These are phyloP conservation scores for Vanrija pseudolonga DNA, from an alignment of 1,284 basidiomycete genomes.

Conservation along the genomic window DNA sequence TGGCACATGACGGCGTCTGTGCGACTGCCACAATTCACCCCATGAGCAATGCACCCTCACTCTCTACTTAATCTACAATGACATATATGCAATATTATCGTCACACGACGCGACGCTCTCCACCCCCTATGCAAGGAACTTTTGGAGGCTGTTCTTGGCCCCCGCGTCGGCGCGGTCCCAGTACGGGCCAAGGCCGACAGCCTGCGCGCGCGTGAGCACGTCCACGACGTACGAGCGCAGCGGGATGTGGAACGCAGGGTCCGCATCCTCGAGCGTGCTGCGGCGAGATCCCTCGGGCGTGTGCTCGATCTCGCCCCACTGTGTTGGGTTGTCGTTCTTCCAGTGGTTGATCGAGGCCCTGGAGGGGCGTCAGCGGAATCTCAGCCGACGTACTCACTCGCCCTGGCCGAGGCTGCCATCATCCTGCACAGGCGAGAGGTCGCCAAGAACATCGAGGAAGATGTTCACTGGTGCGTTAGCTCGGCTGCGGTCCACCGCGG, in stretches of 20 bases:
- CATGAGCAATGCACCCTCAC: neutral
- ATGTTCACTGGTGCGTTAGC: constrained; percentile 72
- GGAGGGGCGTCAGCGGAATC: constrained; percentile 4
- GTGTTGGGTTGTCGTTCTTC: constrained; percentile 34
- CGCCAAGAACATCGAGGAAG: constrained; percentile 85
- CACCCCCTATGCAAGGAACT: constrained; percentile 24
- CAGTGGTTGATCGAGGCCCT: constrained; percentile 27
- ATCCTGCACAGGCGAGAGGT: constrained; percentile 61
- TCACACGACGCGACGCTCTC: neutral
- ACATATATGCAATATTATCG: neutral
- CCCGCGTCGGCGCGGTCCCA: constrained; percentile 48
- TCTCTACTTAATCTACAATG: neutral
- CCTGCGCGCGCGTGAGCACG: constrained; percentile 34
- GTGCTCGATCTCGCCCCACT: constrained; percentile 38
- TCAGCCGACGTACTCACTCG: constrained; percentile 27
- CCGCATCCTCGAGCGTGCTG: constrained; percentile 33
- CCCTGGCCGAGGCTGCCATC: constrained; percentile 36
- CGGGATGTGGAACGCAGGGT: constrained; percentile 40
- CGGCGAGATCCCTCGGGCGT: constrained; percentile 41
- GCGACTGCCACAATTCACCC: neutral
- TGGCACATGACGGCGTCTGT: neutral
- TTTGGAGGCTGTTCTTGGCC: constrained; percentile 40
- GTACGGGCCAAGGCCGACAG: constrained; percentile 41
- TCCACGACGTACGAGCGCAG: constrained; percentile 42
- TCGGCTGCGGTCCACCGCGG: constrained; percentile 54